Conservation (phyloP, 805 yeast species). For the Metschnikowia lochheadii region DNA sequence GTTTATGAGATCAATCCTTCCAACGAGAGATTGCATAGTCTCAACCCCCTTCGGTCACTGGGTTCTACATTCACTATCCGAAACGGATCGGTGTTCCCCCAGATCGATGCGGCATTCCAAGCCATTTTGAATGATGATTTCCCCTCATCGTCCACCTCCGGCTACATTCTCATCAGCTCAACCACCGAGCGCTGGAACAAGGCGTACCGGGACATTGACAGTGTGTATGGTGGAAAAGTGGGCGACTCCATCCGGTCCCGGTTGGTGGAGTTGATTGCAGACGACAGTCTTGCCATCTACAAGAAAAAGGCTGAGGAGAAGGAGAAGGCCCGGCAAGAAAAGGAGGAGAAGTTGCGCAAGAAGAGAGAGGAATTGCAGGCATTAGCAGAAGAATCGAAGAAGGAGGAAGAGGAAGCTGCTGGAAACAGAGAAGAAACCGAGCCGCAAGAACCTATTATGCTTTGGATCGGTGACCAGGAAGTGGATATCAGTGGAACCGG, state of each 20-base stretch:
- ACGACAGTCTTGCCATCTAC: slow-evolving; percentile 42
- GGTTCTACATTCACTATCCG: slow-evolving; percentile 1
- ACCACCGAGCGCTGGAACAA: slow-evolving; percentile 71
- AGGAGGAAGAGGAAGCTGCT: slow-evolving; percentile 14
- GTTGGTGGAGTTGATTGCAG: slow-evolving; percentile 36
- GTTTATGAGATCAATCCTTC: not conserved
- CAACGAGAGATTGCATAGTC: not conserved
- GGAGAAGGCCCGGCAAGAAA: slow-evolving; percentile 22
- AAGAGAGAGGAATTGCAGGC: slow-evolving; percentile 28
- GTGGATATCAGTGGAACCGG: slow-evolving; percentile 88
- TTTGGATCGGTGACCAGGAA: slow-evolving; percentile 68
- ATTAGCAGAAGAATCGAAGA: slow-evolving; percentile 25
- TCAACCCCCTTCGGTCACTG: not conserved
- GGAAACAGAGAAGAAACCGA: not conserved
- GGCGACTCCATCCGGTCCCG: slow-evolving; percentile 1
- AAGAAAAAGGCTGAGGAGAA: slow-evolving; percentile 27
- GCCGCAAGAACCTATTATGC: slow-evolving; percentile 51
- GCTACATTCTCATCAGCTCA: slow-evolving; percentile 34
- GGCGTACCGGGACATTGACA: slow-evolving; percentile 11
- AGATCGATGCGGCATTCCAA: slow-evolving; percentile 26
- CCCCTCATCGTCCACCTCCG: slow-evolving; percentile 10
- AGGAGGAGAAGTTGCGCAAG: slow-evolving; percentile 29
- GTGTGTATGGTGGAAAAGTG: not conserved
- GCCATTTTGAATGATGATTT: slow-evolving; percentile 12
- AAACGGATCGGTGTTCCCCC: slow-evolving; percentile 10